Percentiles rank a stretch among this genome's conserved stretches.
phyloP scores from a whole-genome alignment of 148 eudicot species.

The Rhododendron vialii region DNA sequence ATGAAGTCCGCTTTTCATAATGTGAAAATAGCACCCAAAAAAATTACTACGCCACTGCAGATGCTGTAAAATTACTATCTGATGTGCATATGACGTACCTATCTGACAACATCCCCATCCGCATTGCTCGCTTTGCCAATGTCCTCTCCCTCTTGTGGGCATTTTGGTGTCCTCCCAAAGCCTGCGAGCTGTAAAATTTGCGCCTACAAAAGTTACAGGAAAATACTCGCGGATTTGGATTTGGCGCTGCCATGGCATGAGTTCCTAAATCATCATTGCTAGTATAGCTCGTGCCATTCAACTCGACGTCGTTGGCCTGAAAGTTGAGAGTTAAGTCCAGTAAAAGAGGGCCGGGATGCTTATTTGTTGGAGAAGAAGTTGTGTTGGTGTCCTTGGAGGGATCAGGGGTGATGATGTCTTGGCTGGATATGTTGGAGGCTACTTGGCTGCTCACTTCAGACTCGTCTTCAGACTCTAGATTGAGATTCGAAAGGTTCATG shows the following conservation, averaged over 20 bases:
- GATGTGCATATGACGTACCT: constrained; percentile 27
- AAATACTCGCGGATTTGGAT: constrained; percentile 28
- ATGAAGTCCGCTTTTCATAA: background rate
- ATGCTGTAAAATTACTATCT: background rate
- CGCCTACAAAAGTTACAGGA: constrained; percentile 50
- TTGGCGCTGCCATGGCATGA: background rate
- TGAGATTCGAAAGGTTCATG: constrained; percentile 32
- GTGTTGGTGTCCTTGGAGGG: constrained; percentile 16
- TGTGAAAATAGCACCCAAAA: background rate
- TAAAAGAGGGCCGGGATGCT: constrained; percentile 3
- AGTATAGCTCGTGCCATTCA: background rate
- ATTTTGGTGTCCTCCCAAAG: constrained; percentile 53
- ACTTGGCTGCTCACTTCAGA: constrained; percentile 40
- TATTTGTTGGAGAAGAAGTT: constrained; percentile 7
- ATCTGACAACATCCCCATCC: constrained; percentile 41
- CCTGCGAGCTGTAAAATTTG: constrained; percentile 58
- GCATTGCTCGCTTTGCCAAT: constrained; percentile 51
- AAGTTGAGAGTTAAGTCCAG: constrained; percentile 40
- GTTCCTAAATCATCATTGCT: background rate
- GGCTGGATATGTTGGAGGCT: constrained; percentile 28
- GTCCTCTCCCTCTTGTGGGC: constrained; percentile 61
- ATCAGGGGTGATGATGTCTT: constrained; percentile 19
- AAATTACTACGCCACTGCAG: background rate
- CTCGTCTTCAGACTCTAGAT: constrained; percentile 38
- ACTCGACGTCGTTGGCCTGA: constrained; percentile 4